Base-by-base conservation (phyloP, 192 early-diverging fungal species). In the Coemansia sp. region DNA sequence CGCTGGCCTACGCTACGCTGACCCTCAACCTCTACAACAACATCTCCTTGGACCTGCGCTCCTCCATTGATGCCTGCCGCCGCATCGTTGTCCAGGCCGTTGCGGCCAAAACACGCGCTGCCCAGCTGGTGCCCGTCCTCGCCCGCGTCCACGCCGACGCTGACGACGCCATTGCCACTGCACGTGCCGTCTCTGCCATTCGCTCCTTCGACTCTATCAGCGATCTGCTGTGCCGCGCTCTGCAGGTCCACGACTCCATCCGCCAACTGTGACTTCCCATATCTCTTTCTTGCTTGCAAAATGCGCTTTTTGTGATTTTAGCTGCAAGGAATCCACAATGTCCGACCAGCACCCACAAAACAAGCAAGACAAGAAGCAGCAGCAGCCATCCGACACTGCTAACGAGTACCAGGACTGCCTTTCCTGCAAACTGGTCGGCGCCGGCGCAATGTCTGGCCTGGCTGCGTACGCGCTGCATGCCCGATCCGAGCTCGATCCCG, bases 11-110 rank as follows among this genome's bases (percentile, higher is more conserved):
- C 36, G 73, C 73, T 10, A 76, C 73, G 28, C 55, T 76, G 38
- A 76, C 65, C 63, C 73, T 76, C 40, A 76, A 76, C 42, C 28
- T 76, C 44, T 76, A 76, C 58, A 76, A 76, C 66, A 65, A 76
- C 55, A 65, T 76, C 9, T 69, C 73, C 11, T 54, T 76, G 38
- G 73, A 76, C 21, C 50, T 76, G 41, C 64, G 64, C 36, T 18
- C 55, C 1, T 62, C 73, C 9, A 53, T 62, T 16, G 73, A 76
- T 20, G 53, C 62, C 15, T 59, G 52, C 31, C 73, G 73, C 55
- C 53, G 62, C 18, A 40, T 64, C 15, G 73, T 76, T 17, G 56
- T 76, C 6, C 73, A 76, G 52, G 58, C 66, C 6, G 73, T 69
- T 7, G 57, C 66, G 11, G 49, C 57, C 40, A 64, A 56, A 34